Evolutionary conservation across 768 basidiomycete genomes (phyloP), one percentile per base, ranked within the genome.

Genomic region (Mycena galericulata): DNA sequence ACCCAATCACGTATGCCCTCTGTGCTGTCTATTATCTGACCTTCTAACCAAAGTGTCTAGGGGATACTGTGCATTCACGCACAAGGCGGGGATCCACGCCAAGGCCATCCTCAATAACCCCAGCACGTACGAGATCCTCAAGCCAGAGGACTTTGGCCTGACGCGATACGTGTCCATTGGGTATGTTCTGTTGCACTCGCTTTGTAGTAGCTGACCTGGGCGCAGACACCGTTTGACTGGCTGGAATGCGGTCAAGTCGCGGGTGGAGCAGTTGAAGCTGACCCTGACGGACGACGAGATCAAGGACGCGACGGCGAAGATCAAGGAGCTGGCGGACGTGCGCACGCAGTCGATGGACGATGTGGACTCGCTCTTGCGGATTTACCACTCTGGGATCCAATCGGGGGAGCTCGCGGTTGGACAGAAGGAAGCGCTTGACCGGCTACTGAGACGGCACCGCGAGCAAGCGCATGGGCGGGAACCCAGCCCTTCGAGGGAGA

Each of bases 41-140:
- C 54, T 26, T 27, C 41, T 62, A 46, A 36, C 8, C 11, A 60
- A 49, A n/a, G 10, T 45, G 51, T 69, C 5, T 71, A 98, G 97
- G 62, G 98, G 98, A 18, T 99, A 98, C 83, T 99, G 98, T 78
- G 98, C 98, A 4, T 99, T 99, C 86, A 99, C 98, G 29, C 98
- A 99, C 91, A 99, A 99, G 91, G 98, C 98, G 24, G 98, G 98
- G 78, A 99, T 99, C 72, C 98, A 99, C 81, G 98, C 98, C 83
- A 99, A 99, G 88, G 98, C 98, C 41, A 99, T 99, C 81, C 89
- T 97, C 70, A 98, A 98, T 85, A 99, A 99, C 87, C 98, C 98
- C 2, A 95, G 93, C 75, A 99, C 98, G 12, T 99, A 99, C 81
- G 97, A 99, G 83, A 98, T 98, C 80, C 89, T 98, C 80, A 98